These are phyloP conservation scores for Pichiaceae sp. DNA, from an alignment of 1,139 yeast genomes.

Conservation along the genomic window DNA sequence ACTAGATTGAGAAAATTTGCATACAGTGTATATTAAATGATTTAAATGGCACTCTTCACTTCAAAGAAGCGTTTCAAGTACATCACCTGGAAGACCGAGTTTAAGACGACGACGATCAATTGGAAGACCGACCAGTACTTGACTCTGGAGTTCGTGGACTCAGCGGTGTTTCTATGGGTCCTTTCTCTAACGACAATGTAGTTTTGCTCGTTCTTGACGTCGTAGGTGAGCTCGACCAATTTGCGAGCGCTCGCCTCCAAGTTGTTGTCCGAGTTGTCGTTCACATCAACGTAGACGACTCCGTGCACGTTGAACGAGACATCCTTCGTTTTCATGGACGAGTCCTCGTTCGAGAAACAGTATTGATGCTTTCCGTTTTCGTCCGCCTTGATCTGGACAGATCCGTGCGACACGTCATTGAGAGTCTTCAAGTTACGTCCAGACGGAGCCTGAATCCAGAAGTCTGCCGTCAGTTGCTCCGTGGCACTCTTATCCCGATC, in stretches of 20 bases:
- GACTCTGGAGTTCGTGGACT: constrained; percentile 91
- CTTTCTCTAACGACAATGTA: constrained; percentile 94
- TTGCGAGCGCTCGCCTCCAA: constrained; percentile 79
- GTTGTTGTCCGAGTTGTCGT: constrained; percentile 73
- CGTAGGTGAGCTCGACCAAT: constrained; percentile 69
- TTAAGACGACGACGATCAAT: constrained; percentile 72
- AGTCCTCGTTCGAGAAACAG: constrained; percentile 86
- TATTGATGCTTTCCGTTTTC: constrained; percentile 70
- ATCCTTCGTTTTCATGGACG: constrained; percentile 70
- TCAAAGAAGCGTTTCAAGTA: constrained; percentile 93
- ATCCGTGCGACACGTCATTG: constrained; percentile 71
- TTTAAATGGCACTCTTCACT: constrained; percentile 77
- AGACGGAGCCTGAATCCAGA: constrained; percentile 54
- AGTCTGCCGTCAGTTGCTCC: constrained; percentile 73
- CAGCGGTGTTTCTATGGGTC: constrained; percentile 97
- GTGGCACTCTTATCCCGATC: constrained; percentile 75
- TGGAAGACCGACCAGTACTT: constrained; percentile 98
- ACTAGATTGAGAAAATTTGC: neutral
- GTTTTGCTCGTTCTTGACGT: constrained; percentile 85
- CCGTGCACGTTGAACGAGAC: constrained; percentile 96
- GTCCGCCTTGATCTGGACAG: constrained; percentile 57
- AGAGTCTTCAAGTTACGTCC: constrained; percentile 45
- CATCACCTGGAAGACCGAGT: constrained; percentile 88
- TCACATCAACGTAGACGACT: constrained; percentile 77
- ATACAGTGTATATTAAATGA: neutral